These are phyloP conservation scores for Diaporthe nobilis DNA, from an alignment of 2,329 filamentous ascomycete species.

Conservation along the genomic window DNA sequence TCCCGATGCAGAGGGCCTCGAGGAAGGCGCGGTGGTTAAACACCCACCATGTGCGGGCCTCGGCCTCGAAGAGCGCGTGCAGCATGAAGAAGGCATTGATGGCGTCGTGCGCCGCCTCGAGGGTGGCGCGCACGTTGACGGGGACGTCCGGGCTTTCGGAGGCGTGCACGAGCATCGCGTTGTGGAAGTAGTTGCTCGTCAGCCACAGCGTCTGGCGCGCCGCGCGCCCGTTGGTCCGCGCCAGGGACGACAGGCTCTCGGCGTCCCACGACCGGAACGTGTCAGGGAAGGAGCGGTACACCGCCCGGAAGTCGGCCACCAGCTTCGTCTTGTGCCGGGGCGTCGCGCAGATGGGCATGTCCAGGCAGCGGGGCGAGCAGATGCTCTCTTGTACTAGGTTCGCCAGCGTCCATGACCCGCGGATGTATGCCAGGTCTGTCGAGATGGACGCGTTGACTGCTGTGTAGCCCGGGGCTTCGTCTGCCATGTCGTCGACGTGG, in stretches of 20 bases:
- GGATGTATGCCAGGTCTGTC: slow-evolving; percentile 78
- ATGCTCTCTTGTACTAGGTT: slow-evolving; percentile 84
- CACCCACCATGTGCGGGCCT: slow-evolving; percentile 87
- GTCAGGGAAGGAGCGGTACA: slow-evolving; percentile 81
- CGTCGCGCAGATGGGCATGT: slow-evolving; percentile 78
- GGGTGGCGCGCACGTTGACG: slow-evolving; percentile 76
- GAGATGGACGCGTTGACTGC: slow-evolving; percentile 71
- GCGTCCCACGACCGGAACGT: slow-evolving; percentile 78
- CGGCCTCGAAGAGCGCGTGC: slow-evolving; percentile 76
- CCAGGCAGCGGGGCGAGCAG: slow-evolving; percentile 80
- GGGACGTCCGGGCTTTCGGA: slow-evolving; percentile 76
- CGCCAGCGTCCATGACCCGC: slow-evolving; percentile 83
- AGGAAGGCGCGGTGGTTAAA: slow-evolving; percentile 86
- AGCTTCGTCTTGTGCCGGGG: slow-evolving; percentile 78
- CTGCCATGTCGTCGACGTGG: slow-evolving; percentile 78
- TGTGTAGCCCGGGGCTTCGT: slow-evolving; percentile 64
- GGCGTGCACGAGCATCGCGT: slow-evolving; percentile 83
- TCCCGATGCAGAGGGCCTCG: slow-evolving; percentile 79
- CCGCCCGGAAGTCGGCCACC: slow-evolving; percentile 76
- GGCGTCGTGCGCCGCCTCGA: slow-evolving; percentile 83
- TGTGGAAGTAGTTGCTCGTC: slow-evolving; percentile 87
- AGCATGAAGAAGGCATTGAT: slow-evolving; percentile 82
- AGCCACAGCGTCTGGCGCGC: slow-evolving; percentile 83
- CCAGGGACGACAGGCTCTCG: slow-evolving; percentile 69
- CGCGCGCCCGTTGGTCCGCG: slow-evolving; percentile 73